These are phyloP conservation scores for Fraxinus anomala DNA, from an alignment of 257 asterid species.

Conservation along the genomic window DNA sequence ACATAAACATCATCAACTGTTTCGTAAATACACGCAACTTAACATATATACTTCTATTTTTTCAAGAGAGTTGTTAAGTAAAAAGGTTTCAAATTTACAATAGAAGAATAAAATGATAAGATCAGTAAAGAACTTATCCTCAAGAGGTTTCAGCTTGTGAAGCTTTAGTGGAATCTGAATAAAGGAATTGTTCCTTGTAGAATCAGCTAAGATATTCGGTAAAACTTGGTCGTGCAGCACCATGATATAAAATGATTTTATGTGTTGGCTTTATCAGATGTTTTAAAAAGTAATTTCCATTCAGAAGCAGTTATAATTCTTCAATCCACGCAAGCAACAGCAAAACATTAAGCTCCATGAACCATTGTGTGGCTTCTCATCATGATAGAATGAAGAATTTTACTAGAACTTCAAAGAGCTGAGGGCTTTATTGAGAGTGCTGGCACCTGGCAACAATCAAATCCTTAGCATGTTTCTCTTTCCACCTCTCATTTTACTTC, in stretches of 20 bases:
- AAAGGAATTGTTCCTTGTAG: constrained; percentile 5
- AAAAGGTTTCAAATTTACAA: not conserved
- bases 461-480: constrained; percentile 10
- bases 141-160: not conserved
- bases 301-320: constrained; percentile 1
- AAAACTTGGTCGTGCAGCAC: not conserved
- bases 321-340: not conserved
- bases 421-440: not conserved
- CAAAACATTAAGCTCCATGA: not conserved
- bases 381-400: not conserved
- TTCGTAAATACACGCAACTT: not conserved
- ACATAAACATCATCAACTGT: constrained; percentile 22
- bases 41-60: not conserved
- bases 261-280: constrained; percentile 1
- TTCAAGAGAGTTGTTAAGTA: not conserved
- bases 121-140: not conserved
- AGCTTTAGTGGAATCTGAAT: not conserved
- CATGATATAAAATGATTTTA: not conserved
- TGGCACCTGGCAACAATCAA: not conserved
- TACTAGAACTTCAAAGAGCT: not conserved
- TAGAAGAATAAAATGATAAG: not conserved
- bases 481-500: not conserved
- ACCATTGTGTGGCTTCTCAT: not conserved
- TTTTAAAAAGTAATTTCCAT: not conserved
- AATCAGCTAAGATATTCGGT: not conserved